Conservation (phyloP, 805 yeast genomes). For the Metschnikowia chrysomelidarum region DNA sequence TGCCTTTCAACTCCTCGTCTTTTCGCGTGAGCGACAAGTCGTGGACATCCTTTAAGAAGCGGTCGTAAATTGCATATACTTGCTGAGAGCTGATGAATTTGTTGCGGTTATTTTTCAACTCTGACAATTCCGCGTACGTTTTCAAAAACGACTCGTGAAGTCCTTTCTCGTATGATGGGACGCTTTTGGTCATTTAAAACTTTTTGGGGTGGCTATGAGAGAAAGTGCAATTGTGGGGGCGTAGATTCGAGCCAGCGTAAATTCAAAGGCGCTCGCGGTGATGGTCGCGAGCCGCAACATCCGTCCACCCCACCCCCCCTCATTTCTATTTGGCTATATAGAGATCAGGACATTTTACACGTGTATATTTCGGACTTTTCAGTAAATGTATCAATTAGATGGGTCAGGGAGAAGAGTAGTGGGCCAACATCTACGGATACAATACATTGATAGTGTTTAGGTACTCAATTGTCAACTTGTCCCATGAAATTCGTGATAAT, state of each 20-base stretch:
- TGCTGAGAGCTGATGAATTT: slow-evolving; percentile 67
- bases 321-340: neutral
- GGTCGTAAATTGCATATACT: slow-evolving; percentile 57
- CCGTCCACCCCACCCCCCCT: slow-evolving; percentile 1
- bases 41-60: slow-evolving; percentile 53
- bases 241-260: neutral
- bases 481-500: slow-evolving; percentile 9
- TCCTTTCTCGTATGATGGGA: slow-evolving; percentile 39
- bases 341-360: too few relatives aligned
- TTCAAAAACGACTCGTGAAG: slow-evolving; percentile 27
- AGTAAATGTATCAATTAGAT: too few relatives aligned
- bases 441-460: too few relatives aligned
- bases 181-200: slow-evolving; percentile 15
- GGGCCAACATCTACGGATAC: too few relatives aligned
- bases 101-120: slow-evolving; percentile 58
- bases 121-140: slow-evolving; percentile 29
- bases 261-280: neutral
- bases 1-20: slow-evolving; percentile 41
- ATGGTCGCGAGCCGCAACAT: slow-evolving; percentile 2
- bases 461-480: neutral
- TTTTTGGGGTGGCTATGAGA: neutral
- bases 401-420: too few relatives aligned
- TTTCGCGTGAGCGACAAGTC: slow-evolving; percentile 53
- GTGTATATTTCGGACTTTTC: too few relatives aligned
- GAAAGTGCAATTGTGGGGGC: slow-evolving; percentile 2